Evolutionary conservation across 495 filamentous ascomycete genomes (phyloP), one percentile per base, ranked within the genome.

Genomic region (Talaromyces proteolyticus): DNA sequence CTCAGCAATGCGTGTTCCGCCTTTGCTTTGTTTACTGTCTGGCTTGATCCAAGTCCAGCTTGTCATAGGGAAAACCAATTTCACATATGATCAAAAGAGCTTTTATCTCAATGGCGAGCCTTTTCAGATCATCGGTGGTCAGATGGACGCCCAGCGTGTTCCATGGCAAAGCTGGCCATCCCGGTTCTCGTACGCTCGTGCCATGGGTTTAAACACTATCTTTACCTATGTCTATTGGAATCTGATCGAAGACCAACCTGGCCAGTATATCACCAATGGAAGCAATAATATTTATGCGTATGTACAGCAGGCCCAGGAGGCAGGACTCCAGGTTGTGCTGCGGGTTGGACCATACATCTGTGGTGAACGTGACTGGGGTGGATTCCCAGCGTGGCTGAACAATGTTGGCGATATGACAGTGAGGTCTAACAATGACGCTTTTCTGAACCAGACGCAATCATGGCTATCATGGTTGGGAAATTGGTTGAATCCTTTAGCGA

Each of bases 181-280:
- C 46, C 61, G 70, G 6, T 60, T 75, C 0, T 25, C 45, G 11
- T 73, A 72, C 22, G 73, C 67, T 2, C 52, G 65, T 0, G 62
- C 68, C 3, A 74, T 74, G 70, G 71, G 73, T 0, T 43, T 76
- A 8, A 76, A 76, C 49, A 74, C 73, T 0, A 65, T 76, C 34
- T 74, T 74, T 43, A 66, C 66, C 42, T 76, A 76, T 47, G 58
- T 74, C 6, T 75, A 62, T 50, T 75, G 72, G 72, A 67, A 75
- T 53, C 52, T 67, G n/a, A 59, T 75, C 6, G 65, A 72, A 54
- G 69, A 64, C 18, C 53, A 16, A 0, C 60, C 43, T 20, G 70
- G 66, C 3, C 39, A 48, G 10, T 75, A 69, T 67, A 42, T 51
- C 1, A 50, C 25, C 4, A 57, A 18, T 23, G 53, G 49, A 2